Conservation (phyloP, 495 filamentous ascomycete genomes). For the Mycothermus thermophilus region DNA sequence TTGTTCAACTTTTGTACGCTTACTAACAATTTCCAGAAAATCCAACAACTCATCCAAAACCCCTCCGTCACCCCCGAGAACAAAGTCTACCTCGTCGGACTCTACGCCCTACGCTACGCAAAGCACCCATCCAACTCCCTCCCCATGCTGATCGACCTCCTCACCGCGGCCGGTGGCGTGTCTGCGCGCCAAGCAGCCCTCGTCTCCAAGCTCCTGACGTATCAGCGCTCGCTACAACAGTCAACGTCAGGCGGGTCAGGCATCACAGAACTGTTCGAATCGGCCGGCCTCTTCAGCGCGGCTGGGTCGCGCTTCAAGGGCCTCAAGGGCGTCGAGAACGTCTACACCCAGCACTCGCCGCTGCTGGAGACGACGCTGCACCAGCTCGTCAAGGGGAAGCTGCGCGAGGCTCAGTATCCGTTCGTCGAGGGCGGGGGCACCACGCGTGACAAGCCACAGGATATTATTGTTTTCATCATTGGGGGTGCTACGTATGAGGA, state of each 20-base stretch:
- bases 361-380: slow-evolving; percentile 75
- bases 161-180: slow-evolving; percentile 61
- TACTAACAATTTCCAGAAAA: slow-evolving; percentile 37
- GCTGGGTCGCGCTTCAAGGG: slow-evolving; percentile 86
- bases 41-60: slow-evolving; percentile 72
- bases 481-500: slow-evolving; percentile 93
- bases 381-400: slow-evolving; percentile 78
- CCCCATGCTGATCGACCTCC: slow-evolving; percentile 69
- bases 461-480: slow-evolving; percentile 86
- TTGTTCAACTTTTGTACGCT: not conserved
- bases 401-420: slow-evolving; percentile 75
- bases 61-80: slow-evolving; percentile 58
- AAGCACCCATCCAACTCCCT: slow-evolving; percentile 69
- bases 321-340: slow-evolving; percentile 92
- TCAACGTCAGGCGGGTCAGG: slow-evolving; percentile 40
- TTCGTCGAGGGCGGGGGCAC: slow-evolving; percentile 77
- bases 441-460: slow-evolving; percentile 88
- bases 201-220: slow-evolving; percentile 63
- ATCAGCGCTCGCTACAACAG: slow-evolving; percentile 70
- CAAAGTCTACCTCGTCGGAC: slow-evolving; percentile 76
- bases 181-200: slow-evolving; percentile 57
- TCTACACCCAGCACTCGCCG: slow-evolving; percentile 95
- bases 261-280: slow-evolving; percentile 83
- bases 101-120: slow-evolving; percentile 86
- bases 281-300: slow-evolving; percentile 78